phyloP scores from a whole-genome alignment of 495 filamentous ascomycete species.

The Lasiosphaeria ovina region DNA sequence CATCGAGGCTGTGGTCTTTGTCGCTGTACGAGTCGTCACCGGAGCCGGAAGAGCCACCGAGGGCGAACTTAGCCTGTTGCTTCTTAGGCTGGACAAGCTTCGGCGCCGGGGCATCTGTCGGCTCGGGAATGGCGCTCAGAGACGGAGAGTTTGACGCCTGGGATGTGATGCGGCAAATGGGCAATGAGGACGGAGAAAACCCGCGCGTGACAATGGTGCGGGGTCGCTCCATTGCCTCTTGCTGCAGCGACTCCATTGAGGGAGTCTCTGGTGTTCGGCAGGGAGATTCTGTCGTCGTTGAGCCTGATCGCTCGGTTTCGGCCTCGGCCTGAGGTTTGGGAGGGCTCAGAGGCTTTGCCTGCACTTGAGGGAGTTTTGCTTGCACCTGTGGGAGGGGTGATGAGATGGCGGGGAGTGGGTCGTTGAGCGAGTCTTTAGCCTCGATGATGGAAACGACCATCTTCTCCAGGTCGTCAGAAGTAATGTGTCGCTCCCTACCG shows the following conservation, averaged over 20 bases:
- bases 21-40: conserved; percentile 46
- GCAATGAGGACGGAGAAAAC: conserved; percentile 77
- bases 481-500: conserved; percentile 85
- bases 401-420: conserved; percentile 54
- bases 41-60: conserved; percentile 52
- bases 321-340: conserved; percentile 13
- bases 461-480: conserved; percentile 79
- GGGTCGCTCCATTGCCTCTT: conserved; percentile 35
- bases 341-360: conserved; percentile 28
- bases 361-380: neutral
- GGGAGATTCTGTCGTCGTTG: conserved; percentile 38
- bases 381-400: conserved; percentile 7
- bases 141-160: conserved; percentile 27
- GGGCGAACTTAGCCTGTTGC: conserved; percentile 52
- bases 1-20: conserved; percentile 43
- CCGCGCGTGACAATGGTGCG: conserved; percentile 77
- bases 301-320: conserved; percentile 32
- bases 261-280: conserved; percentile 29
- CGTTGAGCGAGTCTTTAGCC: conserved; percentile 65
- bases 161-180: conserved; percentile 50
- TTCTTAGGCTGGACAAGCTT: conserved; percentile 49
- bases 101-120: conserved; percentile 43
- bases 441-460: conserved; percentile 85
- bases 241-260: conserved; percentile 34
- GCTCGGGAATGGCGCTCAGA: conserved; percentile 41